Evolutionary conservation across 495 filamentous ascomycete species (phyloP).

Genomic region (Cudoniella acicularis): DNA sequence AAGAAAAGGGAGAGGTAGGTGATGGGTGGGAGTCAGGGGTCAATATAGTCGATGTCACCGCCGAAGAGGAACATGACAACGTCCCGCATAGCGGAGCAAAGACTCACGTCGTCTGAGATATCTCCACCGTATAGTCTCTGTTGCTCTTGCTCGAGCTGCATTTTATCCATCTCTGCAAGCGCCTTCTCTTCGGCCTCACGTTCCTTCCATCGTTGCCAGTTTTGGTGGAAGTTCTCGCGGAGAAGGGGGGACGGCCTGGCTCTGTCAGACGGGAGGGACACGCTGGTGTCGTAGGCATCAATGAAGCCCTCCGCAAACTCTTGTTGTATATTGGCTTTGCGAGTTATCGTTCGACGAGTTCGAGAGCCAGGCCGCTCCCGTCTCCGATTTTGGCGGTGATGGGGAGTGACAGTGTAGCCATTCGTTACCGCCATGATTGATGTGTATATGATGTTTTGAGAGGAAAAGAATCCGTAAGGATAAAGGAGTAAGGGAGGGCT

Average conservation of each 20-base stretch:
- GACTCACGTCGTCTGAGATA: slow-evolving; percentile 26
- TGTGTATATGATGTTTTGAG: neutral
- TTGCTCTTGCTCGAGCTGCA: slow-evolving; percentile 19
- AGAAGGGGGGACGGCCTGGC: slow-evolving; percentile 23
- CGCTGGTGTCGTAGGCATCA: slow-evolving; percentile 12
- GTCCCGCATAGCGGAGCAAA: slow-evolving; percentile 21
- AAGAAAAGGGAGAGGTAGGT: slow-evolving; percentile 6
- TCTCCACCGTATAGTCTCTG: slow-evolving; percentile 22
- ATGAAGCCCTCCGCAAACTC: slow-evolving; percentile 18
- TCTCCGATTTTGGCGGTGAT: slow-evolving; percentile 25
- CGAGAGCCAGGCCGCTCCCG: slow-evolving; percentile 27
- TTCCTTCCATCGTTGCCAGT: slow-evolving; percentile 28
- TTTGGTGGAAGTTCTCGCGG: slow-evolving; percentile 24
- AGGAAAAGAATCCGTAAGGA: slow-evolving; percentile 7
- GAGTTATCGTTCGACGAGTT: slow-evolving; percentile 21
- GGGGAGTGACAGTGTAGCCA: slow-evolving; percentile 13
- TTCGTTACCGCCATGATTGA: slow-evolving; percentile 13
- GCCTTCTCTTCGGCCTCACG: slow-evolving; percentile 22
- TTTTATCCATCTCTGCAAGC: slow-evolving; percentile 18
- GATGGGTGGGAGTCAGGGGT: slow-evolving; percentile 22
- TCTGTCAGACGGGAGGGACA: slow-evolving; percentile 22
- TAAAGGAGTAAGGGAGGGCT: slow-evolving; percentile 14
- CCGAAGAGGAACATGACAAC: slow-evolving; percentile 24
- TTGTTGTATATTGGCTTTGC: slow-evolving; percentile 15
- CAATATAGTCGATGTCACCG: slow-evolving; percentile 29